phyloP scores from a whole-genome alignment of 2,329 filamentous ascomycete genomes.

The Cladophialophora exuberans region DNA sequence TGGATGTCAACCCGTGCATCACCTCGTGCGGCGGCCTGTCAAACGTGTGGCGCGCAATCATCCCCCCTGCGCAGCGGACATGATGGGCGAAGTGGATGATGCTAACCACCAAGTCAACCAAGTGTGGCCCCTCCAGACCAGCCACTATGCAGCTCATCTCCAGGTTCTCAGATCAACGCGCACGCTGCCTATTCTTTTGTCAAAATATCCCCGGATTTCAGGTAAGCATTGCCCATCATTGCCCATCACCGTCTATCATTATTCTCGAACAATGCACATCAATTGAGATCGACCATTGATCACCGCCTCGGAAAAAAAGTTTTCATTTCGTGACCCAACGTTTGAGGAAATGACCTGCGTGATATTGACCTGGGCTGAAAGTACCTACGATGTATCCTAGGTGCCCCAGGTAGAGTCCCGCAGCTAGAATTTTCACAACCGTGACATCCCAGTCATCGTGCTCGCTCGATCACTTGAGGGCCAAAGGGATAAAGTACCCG shows the following conservation, averaged over 20 bases:
- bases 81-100: neutral
- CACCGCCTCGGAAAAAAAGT: neutral
- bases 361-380: no score
- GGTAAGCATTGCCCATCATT: slow-evolving; percentile 4
- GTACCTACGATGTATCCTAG: no score
- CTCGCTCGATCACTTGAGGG: no score
- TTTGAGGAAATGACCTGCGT: no score
- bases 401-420: no score
- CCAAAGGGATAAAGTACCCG: no score
- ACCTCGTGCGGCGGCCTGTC: neutral
- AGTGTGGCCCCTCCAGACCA: neutral
- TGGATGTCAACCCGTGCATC: neutral
- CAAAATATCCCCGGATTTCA: slow-evolving; percentile 7
- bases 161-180: slow-evolving; percentile 26
- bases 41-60: neutral
- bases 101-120: neutral
- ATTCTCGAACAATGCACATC: neutral
- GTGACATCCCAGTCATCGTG: no score
- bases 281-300: slow-evolving; percentile 7
- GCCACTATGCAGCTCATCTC: slow-evolving; percentile 22
- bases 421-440: no score
- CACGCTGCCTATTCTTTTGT: slow-evolving; percentile 2
- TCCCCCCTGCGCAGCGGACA: neutral
- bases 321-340: no score
- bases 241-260: no score